Evolutionary conservation across 768 basidiomycete genomes (phyloP).

Genomic region (Podaxis rugospora): DNA sequence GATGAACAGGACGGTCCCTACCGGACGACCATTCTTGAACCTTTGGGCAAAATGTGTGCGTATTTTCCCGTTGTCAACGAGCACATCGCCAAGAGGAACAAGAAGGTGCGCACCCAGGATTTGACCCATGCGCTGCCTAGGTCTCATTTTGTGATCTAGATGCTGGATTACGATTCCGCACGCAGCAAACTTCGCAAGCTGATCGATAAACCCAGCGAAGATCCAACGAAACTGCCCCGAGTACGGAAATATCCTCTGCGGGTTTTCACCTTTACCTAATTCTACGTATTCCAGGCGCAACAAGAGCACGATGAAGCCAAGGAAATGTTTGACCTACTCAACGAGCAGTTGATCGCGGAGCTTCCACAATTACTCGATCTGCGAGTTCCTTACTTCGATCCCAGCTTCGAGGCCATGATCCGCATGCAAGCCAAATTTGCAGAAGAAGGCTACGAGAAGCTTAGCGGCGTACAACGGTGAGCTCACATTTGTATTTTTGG

Average conservation of each 20-base stretch:
- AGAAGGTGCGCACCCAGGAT: slow-evolving; percentile 61
- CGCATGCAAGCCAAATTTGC: slow-evolving; percentile 97
- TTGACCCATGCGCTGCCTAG: background rate
- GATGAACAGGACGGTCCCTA: slow-evolving; percentile 80
- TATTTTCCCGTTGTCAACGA: slow-evolving; percentile 94
- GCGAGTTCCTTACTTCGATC: slow-evolving; percentile 96
- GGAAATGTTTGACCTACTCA: slow-evolving; percentile 90
- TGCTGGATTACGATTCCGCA: slow-evolving; percentile 93
- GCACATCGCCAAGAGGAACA: slow-evolving; percentile 90
- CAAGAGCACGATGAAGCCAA: slow-evolving; percentile 94
- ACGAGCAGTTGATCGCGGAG: slow-evolving; percentile 87
- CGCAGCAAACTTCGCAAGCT: slow-evolving; percentile 86
- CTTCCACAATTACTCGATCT: slow-evolving; percentile 91
- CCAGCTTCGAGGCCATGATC: slow-evolving; percentile 98
- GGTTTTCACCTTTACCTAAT: background rate
- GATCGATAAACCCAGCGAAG: slow-evolving; percentile 90
- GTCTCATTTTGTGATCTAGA: slow-evolving; percentile 36
- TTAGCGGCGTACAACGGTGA: slow-evolving; percentile 88
- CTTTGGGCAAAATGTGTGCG: slow-evolving; percentile 93
- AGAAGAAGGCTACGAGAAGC: slow-evolving; percentile 96
- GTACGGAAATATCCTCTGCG: slow-evolving; percentile 32
- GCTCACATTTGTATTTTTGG: slow-evolving; percentile 12
- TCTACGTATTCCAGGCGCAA: slow-evolving; percentile 60
- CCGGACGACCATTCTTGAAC: slow-evolving; percentile 92
- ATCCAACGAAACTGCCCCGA: slow-evolving; percentile 85